Base-by-base conservation (phyloP, 768 basidiomycete genomes). In the Lactarius hatsudake region DNA sequence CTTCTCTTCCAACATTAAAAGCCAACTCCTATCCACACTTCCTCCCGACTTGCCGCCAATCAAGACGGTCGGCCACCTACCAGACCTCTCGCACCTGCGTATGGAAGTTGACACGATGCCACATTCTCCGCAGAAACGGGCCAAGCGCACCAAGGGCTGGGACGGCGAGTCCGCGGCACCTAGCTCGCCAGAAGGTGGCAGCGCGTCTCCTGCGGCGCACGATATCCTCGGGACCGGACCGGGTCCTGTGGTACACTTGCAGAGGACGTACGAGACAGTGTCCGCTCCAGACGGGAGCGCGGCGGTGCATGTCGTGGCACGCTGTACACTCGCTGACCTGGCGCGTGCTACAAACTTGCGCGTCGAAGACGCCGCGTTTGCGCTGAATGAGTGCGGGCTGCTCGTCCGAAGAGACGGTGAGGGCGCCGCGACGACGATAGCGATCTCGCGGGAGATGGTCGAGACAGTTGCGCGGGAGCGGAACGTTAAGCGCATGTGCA, bases 361-460 rank as follows among this genome's bases (percentile, higher is more conserved):
- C 1, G 76, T 87, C 0, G 93, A 97, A 63, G 96, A 98, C 75
- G 86, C 88, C 0, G 90, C 93, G 0, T 95, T 93, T 77, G 93
- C 95, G 2, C 76, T 98, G 71, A 89, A 91, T 64, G 94, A 96
- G 74, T 89, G 91, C 67, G 94, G 94, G 34, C 76, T 98, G 62
- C 81, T 97, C 20, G 78, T 76, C 62, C 79, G 82, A 48, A 72
- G 53, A 74, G 73, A 58, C 63, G 72, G 53, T 62, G 76, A 72
- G 20, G 74, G 71, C 23, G 77, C 71, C 26, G 71, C 72, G 68
- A 81, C 82, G 66, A 82, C 84, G 59, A 76, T 90, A 20, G 81
- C 85, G 42, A 78, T 92, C 62, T 82, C 85, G 43, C 76, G 86
- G 42, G 88, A 86, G 73, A 86, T 86, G 83, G 82, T 92, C 3